Evolutionary conservation across 139 green algal genomes (phyloP), one percentile per base, ranked within the genome.

Genomic region (Spirogloea muscicola): DNA sequence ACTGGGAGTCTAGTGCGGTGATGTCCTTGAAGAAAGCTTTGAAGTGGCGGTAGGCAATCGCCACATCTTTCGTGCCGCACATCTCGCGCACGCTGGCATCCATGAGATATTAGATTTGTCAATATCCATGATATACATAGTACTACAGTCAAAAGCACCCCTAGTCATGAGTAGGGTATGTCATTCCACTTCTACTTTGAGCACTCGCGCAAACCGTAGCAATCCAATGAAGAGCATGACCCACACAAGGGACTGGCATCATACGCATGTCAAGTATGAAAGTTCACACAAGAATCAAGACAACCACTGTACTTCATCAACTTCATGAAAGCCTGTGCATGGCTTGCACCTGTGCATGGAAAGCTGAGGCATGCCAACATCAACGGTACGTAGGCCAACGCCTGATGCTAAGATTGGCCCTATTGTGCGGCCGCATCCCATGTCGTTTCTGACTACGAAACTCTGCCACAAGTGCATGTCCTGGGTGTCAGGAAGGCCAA

Each of bases 361-460:
- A 37, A 91, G 81, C 84, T 93, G 87, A 31, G 84, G 84, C 33
- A 81, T 49, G 59, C 92, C 92, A 0, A 94, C 88, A 62, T 96
- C 93, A 6, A 96, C 87, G 1, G 91, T 96, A 13, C 90, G 81
- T 69, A 93, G 90, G 49, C 89, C 90, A 44, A 89, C 37, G 1
- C 72, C 83, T 3, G 84, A 86, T 0, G 91, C 75, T 48, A 97
- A 76, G 85, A 97, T 97, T 58, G 93, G 93, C 1, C 93, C 93
- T 55, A 98, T 98, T 16, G 93, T 98, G 70, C 78, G 90, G 27
- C 93, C 93, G 79, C 93, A 98, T 0, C 88, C 90, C 89, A 94
- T 95, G 90, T 98, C 93, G 69, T 90, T 94, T 57, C 90, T 84
- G 38, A 97, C 92, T 13, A 83, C 85, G 69, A 95, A 95, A 62